These are phyloP conservation scores for Xylaria sp. DNA, from an alignment of 2,329 filamentous ascomycete species.

Conservation along the genomic window DNA sequence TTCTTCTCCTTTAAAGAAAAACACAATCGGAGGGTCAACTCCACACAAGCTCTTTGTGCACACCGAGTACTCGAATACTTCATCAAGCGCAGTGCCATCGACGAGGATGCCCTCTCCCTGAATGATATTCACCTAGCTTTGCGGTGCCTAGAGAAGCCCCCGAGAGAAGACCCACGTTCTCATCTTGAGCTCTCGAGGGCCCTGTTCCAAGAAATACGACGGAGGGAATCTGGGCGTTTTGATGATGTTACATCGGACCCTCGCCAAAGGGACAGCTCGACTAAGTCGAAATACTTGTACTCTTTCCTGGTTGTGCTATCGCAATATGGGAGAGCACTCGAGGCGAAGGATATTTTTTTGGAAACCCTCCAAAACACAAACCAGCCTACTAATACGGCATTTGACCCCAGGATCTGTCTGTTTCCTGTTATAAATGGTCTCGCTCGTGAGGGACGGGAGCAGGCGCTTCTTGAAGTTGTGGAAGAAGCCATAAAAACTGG, in stretches of 20 bases:
- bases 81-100: slow-evolving; percentile 50
- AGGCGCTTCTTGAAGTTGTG: slow-evolving; percentile 67
- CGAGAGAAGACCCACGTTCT: slow-evolving; percentile 56
- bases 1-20: slow-evolving; percentile 70
- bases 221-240: slow-evolving; percentile 31
- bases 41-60: slow-evolving; percentile 73
- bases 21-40: slow-evolving; percentile 65
- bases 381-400: slow-evolving; percentile 34
- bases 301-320: slow-evolving; percentile 44
- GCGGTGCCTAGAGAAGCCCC: slow-evolving; percentile 56
- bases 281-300: slow-evolving; percentile 43
- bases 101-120: slow-evolving; percentile 47
- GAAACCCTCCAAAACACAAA: slow-evolving; percentile 25
- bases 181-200: slow-evolving; percentile 61
- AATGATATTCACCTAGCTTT: slow-evolving; percentile 60
- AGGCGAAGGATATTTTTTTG: slow-evolving; percentile 47
- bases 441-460: slow-evolving; percentile 67
- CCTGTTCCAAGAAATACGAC: slow-evolving; percentile 55
- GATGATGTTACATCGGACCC: slow-evolving; percentile 30
- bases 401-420: slow-evolving; percentile 57
- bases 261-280: slow-evolving; percentile 9
- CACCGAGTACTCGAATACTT: slow-evolving; percentile 71
- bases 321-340: slow-evolving; percentile 47
- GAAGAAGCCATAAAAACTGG: slow-evolving; percentile 62
- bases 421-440: slow-evolving; percentile 69